These are phyloP conservation scores for Lasiodiplodia hormozganensis DNA, from an alignment of 2,329 filamentous ascomycete genomes.

Conservation along the genomic window DNA sequence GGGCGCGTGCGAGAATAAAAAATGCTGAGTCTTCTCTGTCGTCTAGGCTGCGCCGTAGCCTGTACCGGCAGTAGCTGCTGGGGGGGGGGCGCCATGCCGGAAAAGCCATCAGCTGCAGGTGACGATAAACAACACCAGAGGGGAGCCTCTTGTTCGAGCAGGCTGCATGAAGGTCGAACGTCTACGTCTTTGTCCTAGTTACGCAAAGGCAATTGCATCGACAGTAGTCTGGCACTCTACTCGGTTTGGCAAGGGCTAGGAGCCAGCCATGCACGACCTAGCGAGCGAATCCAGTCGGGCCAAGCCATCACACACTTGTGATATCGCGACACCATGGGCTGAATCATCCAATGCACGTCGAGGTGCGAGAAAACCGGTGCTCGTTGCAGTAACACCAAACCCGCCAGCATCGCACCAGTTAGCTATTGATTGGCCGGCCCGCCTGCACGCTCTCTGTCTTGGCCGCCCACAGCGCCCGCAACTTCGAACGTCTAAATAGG, in stretches of 20 bases:
- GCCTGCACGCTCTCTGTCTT: background rate
- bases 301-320: background rate
- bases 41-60: too few relatives aligned
- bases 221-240: background rate
- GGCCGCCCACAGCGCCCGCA: background rate
- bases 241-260: background rate
- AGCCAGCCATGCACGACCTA: background rate
- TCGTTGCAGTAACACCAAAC: too few relatives aligned
- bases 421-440: too few relatives aligned
- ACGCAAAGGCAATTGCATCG: conserved; percentile 14
- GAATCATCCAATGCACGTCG: too few relatives aligned
- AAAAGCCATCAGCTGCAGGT: too few relatives aligned
- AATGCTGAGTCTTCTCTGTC: too few relatives aligned
- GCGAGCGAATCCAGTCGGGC: too few relatives aligned
- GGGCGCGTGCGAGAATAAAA: too few relatives aligned
- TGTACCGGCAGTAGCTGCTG: background rate
- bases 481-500: background rate
- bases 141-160: background rate
- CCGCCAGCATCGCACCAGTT: too few relatives aligned
- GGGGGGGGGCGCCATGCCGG: too few relatives aligned
- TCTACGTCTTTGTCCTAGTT: conserved; percentile 18
- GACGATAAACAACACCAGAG: background rate
- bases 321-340: too few relatives aligned
- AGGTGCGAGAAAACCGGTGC: too few relatives aligned
- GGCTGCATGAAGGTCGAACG: conserved; percentile 18